Evolutionary conservation across 1,284 basidiomycete genomes (phyloP), one percentile per base, ranked within the genome.

Genomic region (Pseudozyma thailandica): DNA sequence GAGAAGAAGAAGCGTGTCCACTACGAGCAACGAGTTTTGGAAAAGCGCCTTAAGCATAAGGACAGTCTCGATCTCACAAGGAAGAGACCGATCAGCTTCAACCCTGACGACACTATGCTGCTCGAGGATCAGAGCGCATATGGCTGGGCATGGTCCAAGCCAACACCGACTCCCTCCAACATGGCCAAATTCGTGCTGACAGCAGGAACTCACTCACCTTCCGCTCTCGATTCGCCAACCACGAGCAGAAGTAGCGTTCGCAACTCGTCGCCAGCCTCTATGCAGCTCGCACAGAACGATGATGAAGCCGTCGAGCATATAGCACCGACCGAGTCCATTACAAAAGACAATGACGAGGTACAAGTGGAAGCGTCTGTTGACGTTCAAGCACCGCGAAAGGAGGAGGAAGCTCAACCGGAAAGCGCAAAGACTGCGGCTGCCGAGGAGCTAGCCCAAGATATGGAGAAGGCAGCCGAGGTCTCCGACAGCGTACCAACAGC

Each of bases 61-160:
- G 72, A 74, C 39, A 74, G 72, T 28, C 65, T 74, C 28, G 69
- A 72, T 42, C 53, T 74, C 3, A 56, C 72, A 3, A 46, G 70
- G 10, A 35, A 52, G 26, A 47, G 69, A 2, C 61, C 71, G n/a
- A 69, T 73, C 58, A 62, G 49, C 57, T 70, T 69, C 49, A 70
- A 70, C 25, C 61, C 61, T 15, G 71, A 73, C 35, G 65, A 73
- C 38, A 73, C 71, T 21, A 72, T 71, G 68, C 68, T 71, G 8
- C 26, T 65, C 8, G 57, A 71, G 25, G 57, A 61, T 16, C 55
- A 60, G 30, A 27, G 23, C 20, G 43, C 41, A 2, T 39, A 39
- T 23, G 57, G 49, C 3, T 71, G 68, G 68, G 57, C 61, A 9
- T 53, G 49, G 49, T 28, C 43, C 27, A 53, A 47, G 21, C 46